phyloP scores from a whole-genome alignment of 192 early-diverging fungal genomes.

The Cetraspora pellucida region DNA sequence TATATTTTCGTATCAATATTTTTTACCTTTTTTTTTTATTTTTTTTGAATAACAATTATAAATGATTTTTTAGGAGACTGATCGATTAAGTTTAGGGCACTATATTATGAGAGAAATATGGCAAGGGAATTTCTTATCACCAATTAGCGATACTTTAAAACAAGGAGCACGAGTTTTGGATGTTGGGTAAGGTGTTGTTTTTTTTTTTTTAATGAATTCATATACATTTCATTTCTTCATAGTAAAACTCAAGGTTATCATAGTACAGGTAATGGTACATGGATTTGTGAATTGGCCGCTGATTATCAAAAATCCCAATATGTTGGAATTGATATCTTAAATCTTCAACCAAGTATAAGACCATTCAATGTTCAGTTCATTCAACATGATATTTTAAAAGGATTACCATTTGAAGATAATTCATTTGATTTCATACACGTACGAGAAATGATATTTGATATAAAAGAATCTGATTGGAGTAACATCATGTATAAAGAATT shows the following conservation, averaged over 20 bases:
- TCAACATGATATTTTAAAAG: slow-evolving; percentile 32
- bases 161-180: slow-evolving; percentile 43
- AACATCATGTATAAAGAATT: background rate
- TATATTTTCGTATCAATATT: too few relatives aligned
- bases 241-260: too few relatives aligned
- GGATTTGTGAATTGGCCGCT: slow-evolving; percentile 44
- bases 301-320: slow-evolving; percentile 46
- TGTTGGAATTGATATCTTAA: slow-evolving; percentile 41
- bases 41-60: too few relatives aligned
- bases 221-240: too few relatives aligned
- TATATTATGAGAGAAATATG: background rate
- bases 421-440: slow-evolving; percentile 27
- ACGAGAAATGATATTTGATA: background rate
- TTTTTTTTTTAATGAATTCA: too few relatives aligned
- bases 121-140: slow-evolving; percentile 42
- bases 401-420: slow-evolving; percentile 46
- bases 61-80: too few relatives aligned
- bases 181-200: slow-evolving; percentile 27
- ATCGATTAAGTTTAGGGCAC: background rate
- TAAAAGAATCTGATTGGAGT: background rate
- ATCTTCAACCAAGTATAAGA: slow-evolving; percentile 37
- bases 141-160: slow-evolving; percentile 40
- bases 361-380: slow-evolving; percentile 43
- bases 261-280: slow-evolving; percentile 42
- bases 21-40: too few relatives aligned